phyloP scores from a whole-genome alignment of 2,329 filamentous ascomycete genomes.

The Eutypella sp. region DNA sequence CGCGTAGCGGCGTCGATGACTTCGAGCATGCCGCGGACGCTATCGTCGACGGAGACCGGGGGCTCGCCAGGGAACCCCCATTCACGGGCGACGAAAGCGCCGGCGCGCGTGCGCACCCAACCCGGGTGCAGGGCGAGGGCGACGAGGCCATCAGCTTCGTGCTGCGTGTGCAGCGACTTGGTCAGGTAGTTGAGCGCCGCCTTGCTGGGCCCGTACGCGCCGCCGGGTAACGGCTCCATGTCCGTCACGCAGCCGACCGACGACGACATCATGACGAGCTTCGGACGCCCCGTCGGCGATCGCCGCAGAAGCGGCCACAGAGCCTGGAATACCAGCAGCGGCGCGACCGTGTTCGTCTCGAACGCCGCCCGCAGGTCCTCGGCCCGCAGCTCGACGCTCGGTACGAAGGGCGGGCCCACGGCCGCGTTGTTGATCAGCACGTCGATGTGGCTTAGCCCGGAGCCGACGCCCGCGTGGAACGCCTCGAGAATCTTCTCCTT shows the following conservation, averaged over 20 bases:
- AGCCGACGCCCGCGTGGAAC: slow-evolving; percentile 15
- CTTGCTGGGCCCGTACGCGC: slow-evolving; percentile 32
- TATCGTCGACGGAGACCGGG: slow-evolving; percentile 26
- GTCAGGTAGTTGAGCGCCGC: slow-evolving; percentile 31
- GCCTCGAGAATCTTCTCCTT: slow-evolving; percentile 24
- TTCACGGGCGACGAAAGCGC: slow-evolving; percentile 24
- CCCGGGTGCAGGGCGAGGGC: slow-evolving; percentile 33
- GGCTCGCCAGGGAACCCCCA: slow-evolving; percentile 24
- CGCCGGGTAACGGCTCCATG: slow-evolving; percentile 25
- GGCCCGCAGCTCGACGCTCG: slow-evolving; percentile 23
- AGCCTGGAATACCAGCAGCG: slow-evolving; percentile 31
- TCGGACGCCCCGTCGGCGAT: slow-evolving; percentile 14
- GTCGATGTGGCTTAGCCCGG: slow-evolving; percentile 39
- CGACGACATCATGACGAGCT: slow-evolving; percentile 33
- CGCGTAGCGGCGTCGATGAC: slow-evolving; percentile 32
- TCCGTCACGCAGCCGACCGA: slow-evolving; percentile 29
- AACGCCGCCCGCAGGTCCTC: slow-evolving; percentile 34
- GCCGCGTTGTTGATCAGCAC: slow-evolving; percentile 47
- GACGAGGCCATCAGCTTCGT: slow-evolving; percentile 16
- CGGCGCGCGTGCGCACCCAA: slow-evolving; percentile 30
- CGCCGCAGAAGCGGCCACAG: slow-evolving; percentile 31
- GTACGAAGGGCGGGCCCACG: slow-evolving; percentile 18
- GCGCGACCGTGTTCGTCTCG: slow-evolving; percentile 39
- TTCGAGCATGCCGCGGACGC: slow-evolving; percentile 26
- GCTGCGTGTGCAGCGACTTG: slow-evolving; percentile 24